Evolutionary conservation across 2,329 filamentous ascomycete genomes (phyloP).

Genomic region (Pseudocercospora vitis): DNA sequence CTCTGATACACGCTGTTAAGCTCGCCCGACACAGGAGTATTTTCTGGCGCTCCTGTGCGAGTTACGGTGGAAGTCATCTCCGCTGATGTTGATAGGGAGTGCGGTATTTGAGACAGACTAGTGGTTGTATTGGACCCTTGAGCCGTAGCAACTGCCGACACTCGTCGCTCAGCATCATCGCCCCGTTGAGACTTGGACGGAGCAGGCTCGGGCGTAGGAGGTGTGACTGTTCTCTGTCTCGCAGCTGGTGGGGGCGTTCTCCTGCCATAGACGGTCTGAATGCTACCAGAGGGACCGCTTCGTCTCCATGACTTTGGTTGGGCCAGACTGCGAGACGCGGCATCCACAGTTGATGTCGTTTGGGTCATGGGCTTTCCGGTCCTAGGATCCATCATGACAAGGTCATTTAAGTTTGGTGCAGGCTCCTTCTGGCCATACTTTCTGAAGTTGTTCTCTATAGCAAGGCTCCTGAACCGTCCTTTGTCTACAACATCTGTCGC

Average conservation of each 20-base stretch:
- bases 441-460: slow-evolving; percentile 27
- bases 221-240: neutral
- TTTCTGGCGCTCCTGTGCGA: neutral
- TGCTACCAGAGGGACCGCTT: neutral
- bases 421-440: slow-evolving; percentile 30
- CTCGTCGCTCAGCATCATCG: neutral
- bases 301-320: neutral
- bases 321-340: neutral
- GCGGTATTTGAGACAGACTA: neutral
- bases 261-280: slow-evolving; percentile 16
- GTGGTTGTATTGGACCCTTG: neutral
- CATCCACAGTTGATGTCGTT: neutral
- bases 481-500: slow-evolving; percentile 22
- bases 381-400: slow-evolving; percentile 33
- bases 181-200: neutral
- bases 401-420: slow-evolving; percentile 30
- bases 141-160: neutral
- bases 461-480: slow-evolving; percentile 26
- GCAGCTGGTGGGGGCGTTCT: slow-evolving; percentile 14
- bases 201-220: neutral
- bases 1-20: slow-evolving; percentile 6
- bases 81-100: neutral
- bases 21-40: neutral
- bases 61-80: neutral
- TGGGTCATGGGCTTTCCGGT: slow-evolving; percentile 29